Conservation (phyloP, 768 basidiomycete genomes). For the Mycena polygramma region DNA sequence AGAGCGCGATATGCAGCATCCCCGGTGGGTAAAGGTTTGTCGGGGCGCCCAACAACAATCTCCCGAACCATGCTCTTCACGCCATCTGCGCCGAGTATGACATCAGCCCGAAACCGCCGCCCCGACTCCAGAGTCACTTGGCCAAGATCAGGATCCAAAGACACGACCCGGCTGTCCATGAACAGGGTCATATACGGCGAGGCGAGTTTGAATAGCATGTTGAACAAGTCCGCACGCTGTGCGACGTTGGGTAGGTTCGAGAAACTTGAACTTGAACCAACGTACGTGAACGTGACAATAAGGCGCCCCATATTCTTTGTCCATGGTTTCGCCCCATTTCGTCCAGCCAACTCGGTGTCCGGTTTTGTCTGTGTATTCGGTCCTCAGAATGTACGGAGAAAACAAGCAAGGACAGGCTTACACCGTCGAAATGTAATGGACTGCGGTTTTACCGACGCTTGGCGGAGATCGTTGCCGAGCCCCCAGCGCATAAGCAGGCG, state of each 20-base stretch:
- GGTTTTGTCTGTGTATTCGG: conserved; percentile 45
- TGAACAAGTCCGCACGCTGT: conserved; percentile 65
- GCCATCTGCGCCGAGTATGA: conserved; percentile 65
- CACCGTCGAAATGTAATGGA: conserved; percentile 59
- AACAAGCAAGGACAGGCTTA: conserved; percentile 35
- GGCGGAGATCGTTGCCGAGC: conserved; percentile 55
- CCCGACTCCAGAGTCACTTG: conserved; percentile 59
- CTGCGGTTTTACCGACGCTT: conserved; percentile 55
- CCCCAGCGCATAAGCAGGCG: conserved; percentile 66
- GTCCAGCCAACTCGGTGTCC: conserved; percentile 49
- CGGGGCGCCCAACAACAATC: conserved; percentile 61
- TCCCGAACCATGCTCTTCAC: conserved; percentile 64
- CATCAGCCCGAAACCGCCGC: conserved; percentile 55
- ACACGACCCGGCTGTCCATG: conserved; percentile 51
- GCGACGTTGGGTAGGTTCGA: conserved; percentile 6
- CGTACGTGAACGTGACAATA: conserved; percentile 54
- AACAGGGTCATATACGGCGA: conserved; percentile 53
- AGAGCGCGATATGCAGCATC: conserved; percentile 75
- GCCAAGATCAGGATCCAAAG: conserved; percentile 37
- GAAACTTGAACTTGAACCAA: not conserved
- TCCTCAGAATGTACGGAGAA: not conserved
- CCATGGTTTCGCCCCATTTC: conserved; percentile 45
- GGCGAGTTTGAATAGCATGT: conserved; percentile 53
- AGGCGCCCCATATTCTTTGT: conserved; percentile 48
- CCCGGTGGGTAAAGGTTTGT: conserved; percentile 63